Base-by-base conservation (phyloP, 2,329 filamentous ascomycete genomes). In the Tolypocladium tropicale region DNA sequence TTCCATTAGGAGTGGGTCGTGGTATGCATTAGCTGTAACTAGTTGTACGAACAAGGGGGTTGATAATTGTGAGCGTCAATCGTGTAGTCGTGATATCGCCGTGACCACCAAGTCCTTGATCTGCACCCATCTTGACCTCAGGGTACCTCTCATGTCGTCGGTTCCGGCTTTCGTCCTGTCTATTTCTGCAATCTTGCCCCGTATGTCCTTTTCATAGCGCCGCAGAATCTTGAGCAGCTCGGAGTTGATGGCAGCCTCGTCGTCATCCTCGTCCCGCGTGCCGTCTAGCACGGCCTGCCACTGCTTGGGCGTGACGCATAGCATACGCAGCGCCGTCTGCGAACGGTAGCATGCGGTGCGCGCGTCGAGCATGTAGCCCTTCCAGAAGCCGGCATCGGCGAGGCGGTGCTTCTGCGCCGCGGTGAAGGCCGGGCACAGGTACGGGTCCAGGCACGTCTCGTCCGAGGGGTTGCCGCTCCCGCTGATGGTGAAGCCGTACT, bases 401-500 rank as follows among this genome's bases (percentile, higher is more conserved):
- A 84, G 69, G 37, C 62, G 59, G 9, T 65, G 63, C 55, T 63
- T 72, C 60, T 77, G 73, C 6, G 53, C 49, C 3, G 55, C 50
- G 30, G 67, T 61, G 33, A 78, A 59, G 57, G 61, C 68, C 61
- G 73, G 71, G 32, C 78, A 65, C 39, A 82, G 55, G n/a, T 72
- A 72, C 2, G 75, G 71, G 56, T 82, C 78, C 3, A 82, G 67
- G 12, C 65, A 65, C 2, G 74, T 70, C 64, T 80, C 78, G 52
- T 82, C 79, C 73, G 76, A 80, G n/a, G 68, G 64, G 62, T 82
- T 81, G 28, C 65, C 80, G 23, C 64, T 76, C 28, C 60, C 59
- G 11, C 60, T 61, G 25, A 78, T 66, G n/a, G 74, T 67, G 62
- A 81, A 81, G 28, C 78, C 78, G 63, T 81, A 90, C 70, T 90